phyloP scores from a whole-genome alignment of 169 alveolate genomes.

The Toxoplasma gondii region DNA sequence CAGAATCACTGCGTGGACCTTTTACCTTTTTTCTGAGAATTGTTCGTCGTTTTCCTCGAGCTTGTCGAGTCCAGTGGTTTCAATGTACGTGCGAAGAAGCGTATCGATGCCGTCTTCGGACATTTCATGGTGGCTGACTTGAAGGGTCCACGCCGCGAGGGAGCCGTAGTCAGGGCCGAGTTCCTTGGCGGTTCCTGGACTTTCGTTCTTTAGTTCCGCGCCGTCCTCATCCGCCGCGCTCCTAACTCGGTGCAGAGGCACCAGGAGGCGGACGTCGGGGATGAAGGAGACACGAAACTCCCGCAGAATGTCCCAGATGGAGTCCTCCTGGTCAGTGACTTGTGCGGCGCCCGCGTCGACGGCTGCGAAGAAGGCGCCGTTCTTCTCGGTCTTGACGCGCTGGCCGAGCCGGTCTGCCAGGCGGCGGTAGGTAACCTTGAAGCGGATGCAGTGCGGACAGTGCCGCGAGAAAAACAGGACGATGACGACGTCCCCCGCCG shows the following conservation, averaged over 20 bases:
- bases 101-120: background rate
- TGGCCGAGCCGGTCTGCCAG: background rate
- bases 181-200: background rate
- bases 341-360: constrained; percentile 1
- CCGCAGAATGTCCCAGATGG: background rate
- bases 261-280: constrained; percentile 18
- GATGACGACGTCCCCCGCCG: background rate
- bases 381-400: background rate
- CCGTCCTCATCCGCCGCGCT: background rate
- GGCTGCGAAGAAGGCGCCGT: background rate
- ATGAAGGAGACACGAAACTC: background rate
- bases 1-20: background rate
- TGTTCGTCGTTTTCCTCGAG: background rate
- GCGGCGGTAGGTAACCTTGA: background rate
- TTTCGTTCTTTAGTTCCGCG: background rate
- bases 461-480: constrained; percentile 19
- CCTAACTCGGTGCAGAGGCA: constrained; percentile 10
- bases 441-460: constrained; percentile 34
- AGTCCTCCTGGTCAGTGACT: background rate
- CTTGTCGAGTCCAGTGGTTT: background rate
- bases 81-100: background rate
- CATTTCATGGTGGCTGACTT: background rate
- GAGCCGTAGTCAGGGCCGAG: background rate
- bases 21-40: background rate
- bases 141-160: background rate